These are phyloP conservation scores for Termitomyces sp. DNA, from an alignment of 768 basidiomycete species.

Conservation along the genomic window DNA sequence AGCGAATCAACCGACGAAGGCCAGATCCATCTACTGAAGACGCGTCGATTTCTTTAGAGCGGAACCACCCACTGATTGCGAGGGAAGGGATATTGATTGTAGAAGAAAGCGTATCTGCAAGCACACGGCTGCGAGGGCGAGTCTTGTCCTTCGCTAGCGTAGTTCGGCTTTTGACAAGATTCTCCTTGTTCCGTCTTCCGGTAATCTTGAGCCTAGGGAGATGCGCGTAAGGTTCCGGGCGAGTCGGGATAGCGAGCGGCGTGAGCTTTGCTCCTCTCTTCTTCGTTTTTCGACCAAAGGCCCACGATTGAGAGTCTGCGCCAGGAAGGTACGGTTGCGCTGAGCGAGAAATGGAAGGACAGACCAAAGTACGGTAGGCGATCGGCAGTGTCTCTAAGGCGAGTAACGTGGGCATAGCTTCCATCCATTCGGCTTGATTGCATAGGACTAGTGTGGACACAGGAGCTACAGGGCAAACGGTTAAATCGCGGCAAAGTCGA, in stretches of 20 bases:
- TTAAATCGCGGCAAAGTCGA: background rate
- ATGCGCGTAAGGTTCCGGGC: background rate
- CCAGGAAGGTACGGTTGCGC: background rate
- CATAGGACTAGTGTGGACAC: background rate
- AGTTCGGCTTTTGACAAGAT: background rate
- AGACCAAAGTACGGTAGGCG: background rate
- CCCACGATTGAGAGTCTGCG: background rate
- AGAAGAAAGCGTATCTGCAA: background rate
- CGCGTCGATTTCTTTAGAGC: background rate
- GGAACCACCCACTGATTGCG: background rate
- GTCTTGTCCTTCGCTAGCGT: background rate
- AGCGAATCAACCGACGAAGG: background rate
- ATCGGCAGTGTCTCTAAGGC: background rate
- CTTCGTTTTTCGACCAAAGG: background rate
- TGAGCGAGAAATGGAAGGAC: background rate
- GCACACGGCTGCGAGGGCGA: background rate
- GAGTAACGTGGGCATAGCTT: background rate
- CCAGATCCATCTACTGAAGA: background rate
- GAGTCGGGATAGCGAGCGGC: background rate
- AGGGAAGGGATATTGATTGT: background rate
- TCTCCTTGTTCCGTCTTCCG: background rate
- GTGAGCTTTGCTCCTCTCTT: background rate
- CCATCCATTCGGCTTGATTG: background rate
- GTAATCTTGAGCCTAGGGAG: background rate
- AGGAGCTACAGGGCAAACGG: background rate